A percentile compares a stretch with the other conserved stretches of the same genome.
Conservation (phyloP, 2,329 filamentous ascomycete genomes). For the Aureobasidium sp. region DNA sequence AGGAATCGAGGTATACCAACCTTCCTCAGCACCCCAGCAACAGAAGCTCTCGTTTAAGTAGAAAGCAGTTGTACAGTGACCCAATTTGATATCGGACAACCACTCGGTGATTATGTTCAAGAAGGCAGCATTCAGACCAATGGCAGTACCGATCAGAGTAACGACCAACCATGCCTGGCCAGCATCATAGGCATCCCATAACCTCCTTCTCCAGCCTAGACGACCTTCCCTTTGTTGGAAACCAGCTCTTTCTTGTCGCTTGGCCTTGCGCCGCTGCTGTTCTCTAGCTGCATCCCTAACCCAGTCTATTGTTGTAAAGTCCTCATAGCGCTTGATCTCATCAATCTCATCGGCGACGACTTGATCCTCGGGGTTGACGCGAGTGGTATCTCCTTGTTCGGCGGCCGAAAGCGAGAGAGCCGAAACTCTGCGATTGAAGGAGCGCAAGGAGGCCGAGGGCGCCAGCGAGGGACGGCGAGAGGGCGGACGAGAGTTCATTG, state of each 20-base stretch:
- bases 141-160: constrained; percentile 83
- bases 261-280: constrained; percentile 69
- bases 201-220: constrained; percentile 69
- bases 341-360: constrained; percentile 90
- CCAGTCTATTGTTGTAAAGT: constrained; percentile 99
- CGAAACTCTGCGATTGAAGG: constrained; percentile 59
- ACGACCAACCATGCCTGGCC: constrained; percentile 98
- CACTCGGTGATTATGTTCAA: constrained; percentile 96
- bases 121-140: constrained; percentile 86
- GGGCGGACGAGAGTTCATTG: constrained; percentile 3
- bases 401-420: constrained; percentile 56
- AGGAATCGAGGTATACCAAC: constrained; percentile 31
- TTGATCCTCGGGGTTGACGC: constrained; percentile 50
- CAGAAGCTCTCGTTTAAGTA: constrained; percentile 98
- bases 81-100: constrained; percentile 90
- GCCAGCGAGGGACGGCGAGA: constrained; percentile 40
- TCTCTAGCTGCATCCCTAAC: constrained; percentile 94
- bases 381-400: constrained; percentile 52
- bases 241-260: constrained; percentile 62
- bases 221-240: constrained; percentile 62
- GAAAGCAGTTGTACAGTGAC: constrained; percentile 91
- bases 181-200: constrained; percentile 86
- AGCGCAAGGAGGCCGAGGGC: constrained; percentile 33
- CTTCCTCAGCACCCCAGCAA: constrained; percentile 91
- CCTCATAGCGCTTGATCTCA: constrained; percentile 95